Evolutionary conservation across 202 grass and related monocot species (phyloP).

Genomic region (Carex sylvatica): DNA sequence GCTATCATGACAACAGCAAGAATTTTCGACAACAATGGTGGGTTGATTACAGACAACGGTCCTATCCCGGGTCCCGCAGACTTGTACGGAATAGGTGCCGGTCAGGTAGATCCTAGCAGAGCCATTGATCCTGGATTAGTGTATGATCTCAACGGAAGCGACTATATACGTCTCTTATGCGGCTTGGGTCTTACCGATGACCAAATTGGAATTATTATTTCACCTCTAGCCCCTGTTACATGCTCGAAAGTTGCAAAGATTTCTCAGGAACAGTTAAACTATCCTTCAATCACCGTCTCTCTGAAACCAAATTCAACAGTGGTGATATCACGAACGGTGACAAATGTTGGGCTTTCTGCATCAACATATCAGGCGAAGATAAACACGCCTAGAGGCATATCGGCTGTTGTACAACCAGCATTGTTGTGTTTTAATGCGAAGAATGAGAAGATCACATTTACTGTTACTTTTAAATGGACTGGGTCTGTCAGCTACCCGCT

Average conservation of each 20-base stretch:
- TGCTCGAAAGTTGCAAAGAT: conserved; percentile 10
- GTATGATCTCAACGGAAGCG: conserved; percentile 6
- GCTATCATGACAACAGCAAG: conserved; percentile 39
- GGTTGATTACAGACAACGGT: conserved; percentile 28
- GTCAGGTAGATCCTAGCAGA: conserved; percentile 33
- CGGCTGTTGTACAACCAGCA: conserved; percentile 44
- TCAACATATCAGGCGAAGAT: conserved; percentile 53
- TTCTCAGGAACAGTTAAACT: conserved; percentile 25
- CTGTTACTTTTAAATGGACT: conserved; percentile 55
- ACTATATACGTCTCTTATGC: conserved; percentile 32
- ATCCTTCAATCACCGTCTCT: conserved; percentile 10
- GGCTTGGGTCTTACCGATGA: conserved; percentile 39
- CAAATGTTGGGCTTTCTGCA: conserved; percentile 48
- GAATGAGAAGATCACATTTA: conserved; percentile 67
- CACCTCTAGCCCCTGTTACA: conserved; percentile 15
- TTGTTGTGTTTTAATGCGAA: conserved; percentile 41
- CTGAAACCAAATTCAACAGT: conserved; percentile 27
- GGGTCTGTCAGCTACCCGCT: conserved; percentile 29
- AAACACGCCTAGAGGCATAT: conserved; percentile 47
- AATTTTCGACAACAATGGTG: conserved; percentile 1
- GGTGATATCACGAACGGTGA: conserved; percentile 58
- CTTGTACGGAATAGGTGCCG: conserved; percentile 19
- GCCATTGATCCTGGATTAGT: conserved; percentile 20
- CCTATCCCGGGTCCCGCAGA: neutral
- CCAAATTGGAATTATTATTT: conserved; percentile 39